Conservation (phyloP, 2,329 filamentous ascomycete genomes). For the Penicillium frequentans region DNA sequence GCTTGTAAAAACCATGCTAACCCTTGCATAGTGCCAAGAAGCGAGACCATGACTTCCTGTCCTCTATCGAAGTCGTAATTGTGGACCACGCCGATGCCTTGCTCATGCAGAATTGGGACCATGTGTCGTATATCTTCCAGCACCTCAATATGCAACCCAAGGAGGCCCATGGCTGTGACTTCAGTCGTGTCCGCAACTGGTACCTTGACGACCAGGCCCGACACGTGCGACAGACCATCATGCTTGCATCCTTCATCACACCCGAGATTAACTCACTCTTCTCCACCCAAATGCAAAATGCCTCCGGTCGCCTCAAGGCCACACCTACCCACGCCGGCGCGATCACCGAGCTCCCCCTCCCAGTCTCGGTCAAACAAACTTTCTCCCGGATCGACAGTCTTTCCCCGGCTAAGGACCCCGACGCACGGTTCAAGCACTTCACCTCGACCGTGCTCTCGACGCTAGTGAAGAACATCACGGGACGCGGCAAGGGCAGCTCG, state of each 20-base stretch:
- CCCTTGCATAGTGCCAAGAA: constrained; percentile 54
- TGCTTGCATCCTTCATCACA: constrained; percentile 79
- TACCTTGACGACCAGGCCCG: constrained; percentile 86
- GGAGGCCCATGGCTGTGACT: constrained; percentile 89
- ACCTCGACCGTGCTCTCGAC: constrained; percentile 75
- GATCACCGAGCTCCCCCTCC: constrained; percentile 67
- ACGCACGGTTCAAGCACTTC: constrained; percentile 90
- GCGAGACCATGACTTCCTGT: constrained; percentile 84
- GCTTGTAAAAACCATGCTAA: neutral
- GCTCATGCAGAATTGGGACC: constrained; percentile 98
- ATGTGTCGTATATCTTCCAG: constrained; percentile 86
- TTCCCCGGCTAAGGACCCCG: constrained; percentile 73
- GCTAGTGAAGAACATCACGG: constrained; percentile 61
- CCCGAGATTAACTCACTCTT: constrained; percentile 83
- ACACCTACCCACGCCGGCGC: constrained; percentile 68
- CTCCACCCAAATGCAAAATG: constrained; percentile 74
- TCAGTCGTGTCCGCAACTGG: constrained; percentile 84
- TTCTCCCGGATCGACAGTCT: constrained; percentile 81
- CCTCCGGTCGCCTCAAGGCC: constrained; percentile 74
- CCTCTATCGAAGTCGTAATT: constrained; percentile 86
- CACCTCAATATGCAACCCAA: constrained; percentile 89
- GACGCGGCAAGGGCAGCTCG: constrained; percentile 49
- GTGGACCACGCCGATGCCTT: constrained; percentile 91
- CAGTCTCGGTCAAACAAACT: constrained; percentile 74
- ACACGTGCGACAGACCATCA: constrained; percentile 79